These are phyloP conservation scores for Arachis monticola DNA, from an alignment of 331 rosid genomes.

Conservation along the genomic window DNA sequence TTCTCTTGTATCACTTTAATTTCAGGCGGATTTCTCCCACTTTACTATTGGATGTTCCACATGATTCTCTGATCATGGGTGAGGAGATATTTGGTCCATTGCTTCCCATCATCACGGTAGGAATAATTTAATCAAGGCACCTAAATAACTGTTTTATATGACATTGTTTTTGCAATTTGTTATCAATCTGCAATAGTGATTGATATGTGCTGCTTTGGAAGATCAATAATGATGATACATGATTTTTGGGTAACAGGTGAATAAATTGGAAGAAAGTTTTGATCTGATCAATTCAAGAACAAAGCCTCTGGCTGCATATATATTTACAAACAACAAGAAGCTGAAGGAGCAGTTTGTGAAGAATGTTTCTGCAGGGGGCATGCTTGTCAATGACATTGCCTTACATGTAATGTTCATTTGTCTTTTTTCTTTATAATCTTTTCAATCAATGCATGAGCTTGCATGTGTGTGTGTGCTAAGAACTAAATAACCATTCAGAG, in stretches of 20 bases:
- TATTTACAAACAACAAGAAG: conserved; percentile 71
- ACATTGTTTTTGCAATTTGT: neutral
- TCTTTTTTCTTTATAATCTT: neutral
- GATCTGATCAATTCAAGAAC: conserved; percentile 78
- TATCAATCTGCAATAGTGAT: conserved; percentile 1
- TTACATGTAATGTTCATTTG: conserved; percentile 60
- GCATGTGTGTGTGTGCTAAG: no score
- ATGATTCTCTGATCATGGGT: conserved; percentile 73
- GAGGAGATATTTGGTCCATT: conserved; percentile 97
- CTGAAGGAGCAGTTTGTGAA: conserved; percentile 75
- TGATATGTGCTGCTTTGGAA: neutral
- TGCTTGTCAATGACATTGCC: conserved; percentile 78
- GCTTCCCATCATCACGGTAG: conserved; percentile 90
- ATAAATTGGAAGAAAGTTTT: conserved; percentile 77
- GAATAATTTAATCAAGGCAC: conserved; percentile 27
- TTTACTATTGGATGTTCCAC: conserved; percentile 78
- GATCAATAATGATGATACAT: neutral
- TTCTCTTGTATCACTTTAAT: neutral
- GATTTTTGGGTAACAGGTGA: conserved; percentile 61
- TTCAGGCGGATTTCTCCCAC: conserved; percentile 90
- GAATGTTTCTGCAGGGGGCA: conserved; percentile 80
- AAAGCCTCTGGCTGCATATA: conserved; percentile 94
- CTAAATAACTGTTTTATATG: neutral
- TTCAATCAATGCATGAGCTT: neutral
- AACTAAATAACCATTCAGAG: no score